Conservation (phyloP, 192 early-diverging fungal genomes). For the Coemansia sp. region DNA sequence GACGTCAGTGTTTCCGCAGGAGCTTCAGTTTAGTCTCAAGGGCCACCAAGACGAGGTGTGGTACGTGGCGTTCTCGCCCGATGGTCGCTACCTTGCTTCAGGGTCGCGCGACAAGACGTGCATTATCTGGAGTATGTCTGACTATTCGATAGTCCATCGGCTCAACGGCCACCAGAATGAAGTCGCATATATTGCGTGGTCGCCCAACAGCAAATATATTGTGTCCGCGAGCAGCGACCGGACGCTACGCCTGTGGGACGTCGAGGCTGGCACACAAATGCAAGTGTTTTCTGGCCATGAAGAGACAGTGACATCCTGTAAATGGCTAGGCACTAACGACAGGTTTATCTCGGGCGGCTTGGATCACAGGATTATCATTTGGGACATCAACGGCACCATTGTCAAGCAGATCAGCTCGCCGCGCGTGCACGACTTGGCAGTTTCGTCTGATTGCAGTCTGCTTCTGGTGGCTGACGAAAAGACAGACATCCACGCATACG, state of each 20-base stretch:
- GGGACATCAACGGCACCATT: constrained; percentile 39
- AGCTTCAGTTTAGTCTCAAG: constrained; percentile 56
- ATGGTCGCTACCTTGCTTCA: constrained; percentile 86
- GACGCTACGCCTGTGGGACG: constrained; percentile 80
- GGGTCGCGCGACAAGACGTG: constrained; percentile 84
- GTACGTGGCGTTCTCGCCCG: constrained; percentile 89
- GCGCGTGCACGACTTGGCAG: constrained; percentile 52
- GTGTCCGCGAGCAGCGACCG: constrained; percentile 81
- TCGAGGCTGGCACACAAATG: constrained; percentile 63
- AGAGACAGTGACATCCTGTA: constrained; percentile 79
- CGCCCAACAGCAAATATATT: constrained; percentile 76
- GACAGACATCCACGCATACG: constrained; percentile 42
- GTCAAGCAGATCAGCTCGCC: constrained; percentile 47
- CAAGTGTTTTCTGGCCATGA: constrained; percentile 67
- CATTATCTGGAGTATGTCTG: constrained; percentile 85
- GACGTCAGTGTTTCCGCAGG: constrained; percentile 33
- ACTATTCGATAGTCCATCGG: constrained; percentile 32
- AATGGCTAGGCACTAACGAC: constrained; percentile 83
- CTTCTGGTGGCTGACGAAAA: constrained; percentile 53
- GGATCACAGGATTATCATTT: constrained; percentile 65
- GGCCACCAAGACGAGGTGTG: constrained; percentile 94
- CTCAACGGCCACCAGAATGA: constrained; percentile 66
- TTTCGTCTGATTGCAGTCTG: constrained; percentile 31
- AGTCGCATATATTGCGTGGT: constrained; percentile 88
- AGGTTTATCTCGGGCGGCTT: constrained; percentile 83